Base-by-base conservation (phyloP, 805 yeast species). In the Metschnikowia cubensis region DNA sequence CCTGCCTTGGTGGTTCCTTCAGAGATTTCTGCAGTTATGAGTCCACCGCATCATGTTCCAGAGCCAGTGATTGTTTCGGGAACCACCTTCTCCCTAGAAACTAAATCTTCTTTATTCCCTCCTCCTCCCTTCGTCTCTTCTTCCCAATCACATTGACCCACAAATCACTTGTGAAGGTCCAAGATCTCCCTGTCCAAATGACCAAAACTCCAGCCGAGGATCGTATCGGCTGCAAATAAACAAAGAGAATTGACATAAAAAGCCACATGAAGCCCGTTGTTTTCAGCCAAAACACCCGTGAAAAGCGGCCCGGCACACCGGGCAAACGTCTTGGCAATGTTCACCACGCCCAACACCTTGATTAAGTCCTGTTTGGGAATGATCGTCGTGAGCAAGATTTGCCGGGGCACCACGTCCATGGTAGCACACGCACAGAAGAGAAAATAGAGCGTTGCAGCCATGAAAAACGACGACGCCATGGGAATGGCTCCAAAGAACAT, bases 391-490 rank as follows among this genome's bases (percentile, higher is more conserved):
- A 90, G 67, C 37, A 90, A 72, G 7, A 89, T 80, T 67, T 89
- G 96, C 46, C 97, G 79, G 6, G 97, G 96, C 2, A 89, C 94
- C 29, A 89, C 96, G 63, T 90, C 97, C 91, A 90, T 89, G 1
- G 91, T 81, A 2, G 84, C 74, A 0, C 89, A 80, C 2, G 84
- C 69, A 42, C 60, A 57, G 36, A 55, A 53, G 13, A 57, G 42
- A 51, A 82, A 83, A 55, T 87, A 81, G 5, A 81, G 65, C 0
- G 69, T 48, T 25, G 86, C 73, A 0, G 92, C 86, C 10, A 82
- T 71, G 1, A 56, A 18, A 35, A 61, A 64, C 5, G 62, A 57
- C 6, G 39, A 18, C 18, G 58, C 50, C n/a, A 62, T 54, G 0
- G 71, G 66, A 31, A 71, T 60, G 13, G 74, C 44, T 2, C 80